Evolutionary conservation across 768 basidiomycete species (phyloP), one percentile per base, ranked within the genome.

Genomic region (Asterophora parasitica): DNA sequence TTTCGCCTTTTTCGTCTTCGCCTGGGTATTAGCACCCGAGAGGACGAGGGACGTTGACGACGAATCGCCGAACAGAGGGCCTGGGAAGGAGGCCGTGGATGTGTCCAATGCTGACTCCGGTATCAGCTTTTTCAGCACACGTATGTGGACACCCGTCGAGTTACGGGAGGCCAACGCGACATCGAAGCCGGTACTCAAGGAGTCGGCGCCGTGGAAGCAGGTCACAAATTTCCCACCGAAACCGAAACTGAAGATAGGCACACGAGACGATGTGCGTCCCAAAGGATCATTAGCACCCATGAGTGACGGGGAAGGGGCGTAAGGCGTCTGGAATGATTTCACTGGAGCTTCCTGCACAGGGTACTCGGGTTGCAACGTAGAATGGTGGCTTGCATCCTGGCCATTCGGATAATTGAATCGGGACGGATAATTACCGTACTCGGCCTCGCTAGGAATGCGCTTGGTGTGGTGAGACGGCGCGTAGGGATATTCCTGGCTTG

Each of bases 181-280:
- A 63, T 91, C 85, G 61, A 90, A 85, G 35, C 87, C 84, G 15
- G 85, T 81, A 62, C 73, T 81, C 61, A 85, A 64, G 12, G 79
- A 77, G 10, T 77, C 69, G 43, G 79, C 75, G 26, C 79, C 78
- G 56, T 90, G 92, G 71, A 95, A 96, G 63, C 89, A 94, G 7
- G 90, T 85, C 7, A 94, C 77, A 48, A 97, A 58, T 59, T 86
- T 87, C 9, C 94, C 94, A n/a, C 92, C 92, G 58, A 94, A 93
- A 0, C 95, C 95, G 58, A 97, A 96, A 52, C 82, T 86, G 45
- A 94, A 71, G 23, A 96, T 73, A 0, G 94, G 94, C 7, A 83
- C 79, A 31, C 81, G 79, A 46, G 78, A 79, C 2, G 82, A 73
- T 4, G 85, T 82, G 36, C 90, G 79, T 23, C 84, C 82, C 2